These are phyloP conservation scores for Sphaerulina populicola DNA, from an alignment of 2,329 filamentous ascomycete species.

Conservation along the genomic window DNA sequence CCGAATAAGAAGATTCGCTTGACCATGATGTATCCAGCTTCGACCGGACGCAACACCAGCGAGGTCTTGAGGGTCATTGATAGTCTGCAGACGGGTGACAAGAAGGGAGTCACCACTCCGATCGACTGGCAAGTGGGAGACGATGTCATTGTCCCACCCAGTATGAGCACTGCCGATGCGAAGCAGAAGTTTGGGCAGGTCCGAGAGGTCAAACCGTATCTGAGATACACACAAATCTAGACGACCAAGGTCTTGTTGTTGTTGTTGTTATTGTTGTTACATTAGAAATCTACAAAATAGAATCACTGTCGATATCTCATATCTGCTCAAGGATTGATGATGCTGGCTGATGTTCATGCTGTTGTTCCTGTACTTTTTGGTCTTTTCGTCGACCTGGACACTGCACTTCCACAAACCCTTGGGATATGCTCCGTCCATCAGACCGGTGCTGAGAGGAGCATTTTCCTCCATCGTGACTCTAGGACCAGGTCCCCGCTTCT, in stretches of 20 bases:
- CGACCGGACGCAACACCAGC: slow-evolving; percentile 59
- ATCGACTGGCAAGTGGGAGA: slow-evolving; percentile 86
- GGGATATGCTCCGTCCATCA: not conserved
- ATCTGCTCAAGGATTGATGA: not conserved
- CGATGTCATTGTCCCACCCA: slow-evolving; percentile 85
- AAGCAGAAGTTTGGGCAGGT: slow-evolving; percentile 77
- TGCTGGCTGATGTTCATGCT: slow-evolving; percentile 4
- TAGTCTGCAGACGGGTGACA: slow-evolving; percentile 61
- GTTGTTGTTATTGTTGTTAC: slow-evolving; percentile 3
- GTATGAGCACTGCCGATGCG: slow-evolving; percentile 74
- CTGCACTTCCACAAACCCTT: slow-evolving; percentile 2
- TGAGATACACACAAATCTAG: slow-evolving; percentile 57
- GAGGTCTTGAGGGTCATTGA: slow-evolving; percentile 54
- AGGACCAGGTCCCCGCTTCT: slow-evolving; percentile 13
- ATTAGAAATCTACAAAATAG: not conserved
- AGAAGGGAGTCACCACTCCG: slow-evolving; percentile 60
- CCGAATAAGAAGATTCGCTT: slow-evolving; percentile 87
- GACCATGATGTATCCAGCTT: slow-evolving; percentile 87
- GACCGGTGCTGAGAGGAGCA: slow-evolving; percentile 6
- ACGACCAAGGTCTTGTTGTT: not conserved
- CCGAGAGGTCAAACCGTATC: slow-evolving; percentile 56
- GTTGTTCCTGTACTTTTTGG: slow-evolving; percentile 3
- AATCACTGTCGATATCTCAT: not conserved
- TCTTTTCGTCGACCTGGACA: slow-evolving; percentile 3
- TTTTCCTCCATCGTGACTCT: slow-evolving; percentile 14